Percentiles rank a stretch among this genome's conserved stretches.
These are phyloP conservation scores for Syncephalastrum sp. DNA, from an alignment of 371 early-diverging fungal genomes.

Conservation along the genomic window DNA sequence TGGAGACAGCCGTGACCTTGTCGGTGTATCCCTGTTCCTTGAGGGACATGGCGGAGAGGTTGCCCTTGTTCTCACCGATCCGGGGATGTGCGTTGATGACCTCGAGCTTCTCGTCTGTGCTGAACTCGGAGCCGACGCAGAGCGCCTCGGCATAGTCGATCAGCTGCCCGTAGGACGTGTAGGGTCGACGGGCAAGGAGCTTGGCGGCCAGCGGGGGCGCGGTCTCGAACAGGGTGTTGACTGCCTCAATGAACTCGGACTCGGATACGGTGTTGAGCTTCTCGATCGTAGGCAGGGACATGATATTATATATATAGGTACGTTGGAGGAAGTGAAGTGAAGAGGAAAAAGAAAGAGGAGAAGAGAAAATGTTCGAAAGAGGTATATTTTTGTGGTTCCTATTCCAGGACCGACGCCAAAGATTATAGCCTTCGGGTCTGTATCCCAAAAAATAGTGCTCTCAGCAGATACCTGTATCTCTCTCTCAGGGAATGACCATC, in stretches of 20 bases:
- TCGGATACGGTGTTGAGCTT: constrained; percentile 62
- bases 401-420: no score
- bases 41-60: constrained; percentile 70
- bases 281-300: constrained; percentile 65
- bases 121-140: constrained; percentile 50
- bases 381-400: neutral
- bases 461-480: no score
- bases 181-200: constrained; percentile 70
- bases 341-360: constrained; percentile 3
- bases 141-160: constrained; percentile 59
- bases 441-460: no score
- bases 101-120: constrained; percentile 61
- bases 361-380: constrained; percentile 11
- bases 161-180: constrained; percentile 59
- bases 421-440: no score
- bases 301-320: constrained; percentile 13
- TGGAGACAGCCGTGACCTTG: constrained; percentile 17
- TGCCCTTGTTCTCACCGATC: constrained; percentile 75
- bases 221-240: constrained; percentile 83
- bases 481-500: no score
- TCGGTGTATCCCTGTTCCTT: constrained; percentile 73
- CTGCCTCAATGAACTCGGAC: constrained; percentile 56
- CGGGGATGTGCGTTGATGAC: constrained; percentile 88
- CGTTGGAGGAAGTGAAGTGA: constrained; percentile 1
- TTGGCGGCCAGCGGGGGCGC: constrained; percentile 80